These are phyloP conservation scores for Syzygium aqueum DNA, from an alignment of 345 rosid genomes.

Conservation along the genomic window DNA sequence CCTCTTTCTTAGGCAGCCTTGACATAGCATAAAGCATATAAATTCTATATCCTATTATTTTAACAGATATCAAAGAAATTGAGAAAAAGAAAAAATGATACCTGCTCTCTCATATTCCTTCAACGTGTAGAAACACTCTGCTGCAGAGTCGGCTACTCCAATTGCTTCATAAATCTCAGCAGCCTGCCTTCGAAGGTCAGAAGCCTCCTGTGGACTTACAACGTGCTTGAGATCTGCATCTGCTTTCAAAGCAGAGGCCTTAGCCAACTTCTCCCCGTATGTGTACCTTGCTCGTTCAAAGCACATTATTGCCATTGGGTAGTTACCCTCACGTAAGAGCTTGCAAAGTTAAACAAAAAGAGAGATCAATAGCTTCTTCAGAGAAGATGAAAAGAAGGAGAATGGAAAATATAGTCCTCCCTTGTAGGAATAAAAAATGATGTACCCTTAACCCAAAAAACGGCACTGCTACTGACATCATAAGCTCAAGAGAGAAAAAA, in stretches of 20 bases:
- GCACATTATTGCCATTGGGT: slow-evolving; percentile 37
- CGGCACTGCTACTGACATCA: neutral
- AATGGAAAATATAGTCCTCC: neutral
- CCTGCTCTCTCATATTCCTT: slow-evolving; percentile 22
- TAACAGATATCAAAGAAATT: neutral
- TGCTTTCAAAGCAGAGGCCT: slow-evolving; percentile 33
- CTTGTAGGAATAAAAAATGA: neutral
- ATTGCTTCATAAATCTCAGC: slow-evolving; percentile 35
- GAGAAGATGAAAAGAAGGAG: neutral
- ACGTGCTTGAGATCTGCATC: slow-evolving; percentile 24
- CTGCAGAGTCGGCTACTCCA: slow-evolving; percentile 34
- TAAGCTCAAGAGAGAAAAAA: neutral
- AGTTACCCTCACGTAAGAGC: slow-evolving; percentile 33
- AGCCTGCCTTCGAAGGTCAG: slow-evolving; percentile 26
- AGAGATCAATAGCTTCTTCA: neutral
- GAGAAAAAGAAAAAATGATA: neutral
- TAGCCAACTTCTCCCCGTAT: slow-evolving; percentile 28
- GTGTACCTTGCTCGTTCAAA: slow-evolving; percentile 36
- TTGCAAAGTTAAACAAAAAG: neutral
- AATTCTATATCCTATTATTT: too few species aligned
- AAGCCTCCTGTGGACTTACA: slow-evolving; percentile 25
- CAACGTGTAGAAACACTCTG: slow-evolving; percentile 27
- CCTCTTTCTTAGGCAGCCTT: neutral
- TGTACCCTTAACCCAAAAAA: neutral
- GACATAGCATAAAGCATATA: neutral